A percentile compares a stretch with the other conserved stretches of the same genome.
phyloP scores from a whole-genome alignment of 257 asterid species.

The Catharanthus roseus region DNA sequence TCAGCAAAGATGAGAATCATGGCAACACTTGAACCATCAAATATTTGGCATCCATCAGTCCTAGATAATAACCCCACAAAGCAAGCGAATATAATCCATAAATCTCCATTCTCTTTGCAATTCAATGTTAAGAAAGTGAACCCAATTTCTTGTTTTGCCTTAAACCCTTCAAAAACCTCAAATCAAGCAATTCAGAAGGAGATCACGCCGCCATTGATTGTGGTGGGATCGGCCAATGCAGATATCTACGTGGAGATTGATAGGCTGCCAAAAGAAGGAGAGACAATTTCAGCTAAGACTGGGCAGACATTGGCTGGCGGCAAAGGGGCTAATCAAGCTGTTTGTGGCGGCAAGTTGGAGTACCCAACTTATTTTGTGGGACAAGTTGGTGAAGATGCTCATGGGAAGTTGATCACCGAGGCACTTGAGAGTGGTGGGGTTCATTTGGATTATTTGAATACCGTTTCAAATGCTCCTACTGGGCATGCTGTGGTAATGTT shows the following conservation, averaged over 20 bases:
- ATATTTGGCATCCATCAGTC: conserved; percentile 28
- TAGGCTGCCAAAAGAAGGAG: conserved; percentile 76
- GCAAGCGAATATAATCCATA: conserved; percentile 12
- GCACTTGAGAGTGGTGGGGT: conserved; percentile 73
- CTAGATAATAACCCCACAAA: conserved; percentile 18
- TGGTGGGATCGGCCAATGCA: conserved; percentile 97
- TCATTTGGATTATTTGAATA: conserved; percentile 44
- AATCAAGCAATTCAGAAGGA: conserved; percentile 18
- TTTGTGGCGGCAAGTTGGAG: conserved; percentile 61
- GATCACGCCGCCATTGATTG: conserved; percentile 55
- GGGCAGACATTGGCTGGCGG: conserved; percentile 92
- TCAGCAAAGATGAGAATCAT: conserved; percentile 31
- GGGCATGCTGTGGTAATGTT: conserved; percentile 97
- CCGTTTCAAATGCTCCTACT: conserved; percentile 60
- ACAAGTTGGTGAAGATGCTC: conserved; percentile 84
- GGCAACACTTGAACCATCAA: conserved; percentile 40
- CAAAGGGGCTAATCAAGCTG: conserved; percentile 96
- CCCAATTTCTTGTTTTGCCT: conserved; percentile 40
- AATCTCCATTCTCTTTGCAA: conserved; percentile 11
- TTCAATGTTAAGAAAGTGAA: conserved; percentile 29
- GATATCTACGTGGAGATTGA: conserved; percentile 88
- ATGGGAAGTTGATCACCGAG: conserved; percentile 67
- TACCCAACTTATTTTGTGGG: conserved; percentile 85
- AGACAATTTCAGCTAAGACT: conserved; percentile 71
- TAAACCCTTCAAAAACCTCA: conserved; percentile 23